Evolutionary conservation across 2,329 filamentous ascomycete genomes (phyloP).

Genomic region (Boeremia exigua): DNA sequence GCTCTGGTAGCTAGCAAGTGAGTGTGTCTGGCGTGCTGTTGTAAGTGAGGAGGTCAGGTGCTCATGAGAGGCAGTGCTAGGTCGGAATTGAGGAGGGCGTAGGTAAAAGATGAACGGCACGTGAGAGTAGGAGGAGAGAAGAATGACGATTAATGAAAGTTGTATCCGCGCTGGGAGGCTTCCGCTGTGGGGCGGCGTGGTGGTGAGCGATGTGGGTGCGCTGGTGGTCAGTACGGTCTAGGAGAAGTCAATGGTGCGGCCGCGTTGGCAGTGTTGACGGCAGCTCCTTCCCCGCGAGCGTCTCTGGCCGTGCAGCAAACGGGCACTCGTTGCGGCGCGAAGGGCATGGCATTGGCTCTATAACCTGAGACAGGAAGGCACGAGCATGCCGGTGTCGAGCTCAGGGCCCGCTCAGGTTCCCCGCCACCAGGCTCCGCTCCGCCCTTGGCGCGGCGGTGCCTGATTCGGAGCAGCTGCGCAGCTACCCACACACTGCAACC

Average conservation of each 20-base stretch:
- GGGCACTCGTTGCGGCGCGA: neutral
- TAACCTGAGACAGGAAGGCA: slow-evolving; percentile 11
- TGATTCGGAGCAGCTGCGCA: slow-evolving; percentile 27
- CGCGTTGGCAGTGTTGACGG: slow-evolving; percentile 24
- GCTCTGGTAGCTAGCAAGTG: neutral
- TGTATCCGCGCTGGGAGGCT: slow-evolving; percentile 13
- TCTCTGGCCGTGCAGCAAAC: slow-evolving; percentile 16
- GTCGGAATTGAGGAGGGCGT: slow-evolving; percentile 10
- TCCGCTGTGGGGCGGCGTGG: slow-evolving; percentile 18
- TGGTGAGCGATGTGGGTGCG: slow-evolving; percentile 20
- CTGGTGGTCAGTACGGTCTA: slow-evolving; percentile 24
- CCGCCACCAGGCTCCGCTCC: slow-evolving; percentile 31
- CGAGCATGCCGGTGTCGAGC: neutral
- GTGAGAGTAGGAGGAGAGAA: slow-evolving; percentile 7
- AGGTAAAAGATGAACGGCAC: slow-evolving; percentile 12
- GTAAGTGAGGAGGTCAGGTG: slow-evolving; percentile 12
- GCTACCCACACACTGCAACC: slow-evolving; percentile 33
- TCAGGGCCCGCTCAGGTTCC: slow-evolving; percentile 5
- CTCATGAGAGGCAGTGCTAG: slow-evolving; percentile 10
- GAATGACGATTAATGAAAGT: slow-evolving; percentile 35
- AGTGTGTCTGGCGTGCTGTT: neutral
- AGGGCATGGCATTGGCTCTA: slow-evolving; percentile 10
- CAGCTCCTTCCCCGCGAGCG: slow-evolving; percentile 33
- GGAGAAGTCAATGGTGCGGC: slow-evolving; percentile 24
- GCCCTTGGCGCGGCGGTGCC: slow-evolving; percentile 23